These are phyloP conservation scores for Epichloe gansuensis DNA, from an alignment of 2,329 filamentous ascomycete species.

Conservation along the genomic window DNA sequence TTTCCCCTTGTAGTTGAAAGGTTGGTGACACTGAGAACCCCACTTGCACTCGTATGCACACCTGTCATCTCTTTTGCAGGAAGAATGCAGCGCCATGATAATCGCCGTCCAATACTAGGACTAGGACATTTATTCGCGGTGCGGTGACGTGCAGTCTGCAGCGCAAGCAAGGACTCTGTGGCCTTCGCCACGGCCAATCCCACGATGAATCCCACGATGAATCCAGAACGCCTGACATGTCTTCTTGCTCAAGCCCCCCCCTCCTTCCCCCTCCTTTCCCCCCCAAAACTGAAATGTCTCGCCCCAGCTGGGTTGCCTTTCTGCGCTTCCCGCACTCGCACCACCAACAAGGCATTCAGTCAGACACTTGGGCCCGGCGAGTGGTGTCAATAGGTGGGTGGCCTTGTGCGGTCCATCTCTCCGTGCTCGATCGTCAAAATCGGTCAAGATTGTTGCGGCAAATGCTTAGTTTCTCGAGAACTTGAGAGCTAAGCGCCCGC, in stretches of 20 bases:
- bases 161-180: conserved; percentile 1
- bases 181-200: conserved; percentile 1
- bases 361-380: neutral
- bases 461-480: neutral
- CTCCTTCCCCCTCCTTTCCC: neutral
- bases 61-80: neutral
- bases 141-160: conserved; percentile 6
- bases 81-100: neutral
- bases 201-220: conserved; percentile 3
- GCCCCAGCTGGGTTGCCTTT: neutral
- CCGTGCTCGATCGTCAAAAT: neutral
- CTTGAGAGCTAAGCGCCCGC: neutral
- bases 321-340: neutral
- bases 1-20: neutral
- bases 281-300: conserved; percentile 1
- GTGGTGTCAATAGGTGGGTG: neutral
- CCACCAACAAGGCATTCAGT: neutral
- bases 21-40: neutral
- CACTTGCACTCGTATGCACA: neutral
- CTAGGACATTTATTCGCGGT: neutral
- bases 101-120: neutral
- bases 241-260: conserved; percentile 1
- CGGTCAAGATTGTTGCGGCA: conserved; percentile 1
- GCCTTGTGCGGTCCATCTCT: neutral
- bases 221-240: conserved; percentile 4